These are phyloP conservation scores for Neodidymelliopsis sp. DNA, from an alignment of 2,329 filamentous ascomycete genomes.

Conservation along the genomic window DNA sequence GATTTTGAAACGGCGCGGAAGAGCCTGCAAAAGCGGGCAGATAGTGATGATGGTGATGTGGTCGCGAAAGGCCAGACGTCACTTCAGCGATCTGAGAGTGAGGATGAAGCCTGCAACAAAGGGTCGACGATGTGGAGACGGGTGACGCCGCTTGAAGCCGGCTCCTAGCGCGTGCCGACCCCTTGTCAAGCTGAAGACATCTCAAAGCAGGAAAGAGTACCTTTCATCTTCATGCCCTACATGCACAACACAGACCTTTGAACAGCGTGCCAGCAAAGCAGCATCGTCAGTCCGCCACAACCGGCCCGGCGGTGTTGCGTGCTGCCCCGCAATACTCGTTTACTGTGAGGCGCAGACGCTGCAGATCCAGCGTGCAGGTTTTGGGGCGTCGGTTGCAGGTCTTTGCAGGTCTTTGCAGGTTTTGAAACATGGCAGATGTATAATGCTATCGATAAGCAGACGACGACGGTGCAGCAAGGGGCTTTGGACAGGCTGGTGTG, in stretches of 20 bases:
- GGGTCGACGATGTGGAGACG: conserved; percentile 12
- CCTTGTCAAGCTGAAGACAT: conserved; percentile 45
- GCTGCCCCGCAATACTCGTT: conserved; percentile 26
- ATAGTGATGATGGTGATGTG: conserved; percentile 28
- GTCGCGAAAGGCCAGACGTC: conserved; percentile 10
- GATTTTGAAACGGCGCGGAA: conserved; percentile 40
- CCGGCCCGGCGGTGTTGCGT: conserved; percentile 29
- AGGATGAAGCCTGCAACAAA: conserved; percentile 17
- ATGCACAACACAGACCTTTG: conserved; percentile 27
- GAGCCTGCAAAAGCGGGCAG: conserved; percentile 23
- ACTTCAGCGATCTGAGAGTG: conserved; percentile 18
- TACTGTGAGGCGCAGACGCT: conserved; percentile 42
- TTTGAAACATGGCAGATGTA: conserved; percentile 43
- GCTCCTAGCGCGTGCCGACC: conserved; percentile 26
- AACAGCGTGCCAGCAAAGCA: conserved; percentile 27
- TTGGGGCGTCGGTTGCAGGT: conserved; percentile 22
- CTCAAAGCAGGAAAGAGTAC: conserved; percentile 22
- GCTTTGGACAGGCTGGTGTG: conserved; percentile 7
- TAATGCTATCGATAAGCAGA: conserved; percentile 40
- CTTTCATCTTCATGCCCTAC: conserved; percentile 32
- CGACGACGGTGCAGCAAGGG: background rate
- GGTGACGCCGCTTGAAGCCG: conserved; percentile 29
- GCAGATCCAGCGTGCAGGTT: conserved; percentile 10
- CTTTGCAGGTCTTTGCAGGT: conserved; percentile 30
- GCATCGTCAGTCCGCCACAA: conserved; percentile 34